phyloP scores from a whole-genome alignment of 345 rosid genomes.

The Schrenkiella parvula region DNA sequence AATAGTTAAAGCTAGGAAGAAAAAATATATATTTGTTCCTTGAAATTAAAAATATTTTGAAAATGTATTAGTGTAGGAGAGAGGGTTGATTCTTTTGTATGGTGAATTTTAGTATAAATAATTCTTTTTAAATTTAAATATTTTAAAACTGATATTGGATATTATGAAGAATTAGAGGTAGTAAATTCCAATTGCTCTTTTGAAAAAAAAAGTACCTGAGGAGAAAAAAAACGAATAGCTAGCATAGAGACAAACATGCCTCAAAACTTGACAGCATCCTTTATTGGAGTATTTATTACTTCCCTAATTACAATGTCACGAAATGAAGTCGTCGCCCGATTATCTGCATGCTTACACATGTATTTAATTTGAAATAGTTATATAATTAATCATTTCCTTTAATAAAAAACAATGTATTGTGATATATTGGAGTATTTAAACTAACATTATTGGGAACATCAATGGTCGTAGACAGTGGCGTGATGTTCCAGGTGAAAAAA shows the following conservation, averaged over 20 bases:
- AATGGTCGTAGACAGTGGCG: conserved; percentile 9
- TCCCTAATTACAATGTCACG: conserved; percentile 28
- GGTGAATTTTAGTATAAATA: too few species aligned
- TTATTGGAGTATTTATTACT: conserved; percentile 20
- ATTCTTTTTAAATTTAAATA: too few species aligned
- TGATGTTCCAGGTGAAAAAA: conserved; percentile 10
- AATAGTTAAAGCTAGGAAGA: not conserved
- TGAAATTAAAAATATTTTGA: too few species aligned
- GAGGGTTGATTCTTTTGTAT: too few species aligned
- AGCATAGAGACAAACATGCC: conserved; percentile 30
- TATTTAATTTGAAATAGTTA: not conserved
- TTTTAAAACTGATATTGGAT: too few species aligned
- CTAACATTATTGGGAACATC: conserved; percentile 4
- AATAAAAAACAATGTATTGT: not conserved
- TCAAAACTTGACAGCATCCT: conserved; percentile 14
- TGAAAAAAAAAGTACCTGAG: not conserved
- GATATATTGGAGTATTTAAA: not conserved
- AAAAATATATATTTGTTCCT: not conserved
- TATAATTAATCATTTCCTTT: not conserved
- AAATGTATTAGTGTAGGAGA: too few species aligned
- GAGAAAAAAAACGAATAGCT: not conserved
- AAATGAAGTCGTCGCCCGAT: not conserved
- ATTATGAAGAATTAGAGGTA: too few species aligned
- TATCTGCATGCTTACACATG: not conserved
- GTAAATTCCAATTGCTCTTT: too few species aligned